Evolutionary conservation across 768 basidiomycete species (phyloP), one percentile per base, ranked within the genome.

Genomic region (Rhodotorula diobovata): DNA sequence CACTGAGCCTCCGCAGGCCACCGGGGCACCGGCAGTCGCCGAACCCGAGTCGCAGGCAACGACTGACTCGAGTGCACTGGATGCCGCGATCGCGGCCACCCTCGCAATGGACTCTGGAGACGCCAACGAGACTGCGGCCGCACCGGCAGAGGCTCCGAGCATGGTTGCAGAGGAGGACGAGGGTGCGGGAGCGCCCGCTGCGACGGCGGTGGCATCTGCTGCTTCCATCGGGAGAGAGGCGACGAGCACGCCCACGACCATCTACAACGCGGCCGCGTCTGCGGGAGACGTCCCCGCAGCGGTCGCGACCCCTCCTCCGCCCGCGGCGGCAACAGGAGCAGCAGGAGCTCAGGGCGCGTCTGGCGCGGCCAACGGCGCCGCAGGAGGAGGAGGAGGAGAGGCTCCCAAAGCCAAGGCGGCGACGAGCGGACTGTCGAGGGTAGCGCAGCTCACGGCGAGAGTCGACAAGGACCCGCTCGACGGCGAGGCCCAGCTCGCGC

Each of bases 401-500:
- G 18, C 55, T 5, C 6, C 68, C 23, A 55, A 55, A 37, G 28
- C 63, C 21, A 66, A 66, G 48, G 43, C 50, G 28, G 41, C 41
- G 14, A 58, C 68, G 51, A 60, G 66, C 30, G 61, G 71, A 2
- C 57, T 76, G 0, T 74, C 77, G 56, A 53, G 74, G 50, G 51
- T 76, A 0, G 74, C 72, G 9, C 75, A 77, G 61, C 68, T 78
- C 25, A 61, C 61, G 2, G 65, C 71, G 66, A 58, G 76, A 51
- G 63, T 78, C 23, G 77, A 72, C 53, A 85, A 89, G 76, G 85
- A 86, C 68, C 88, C 88, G 18, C 85, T 88, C 80, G 87, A 93
- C 79, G 86, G 87, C n/a, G 88, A 88, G 57, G 85, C 84, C 25
- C 90, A 93, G 87, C 84, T 90, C 79, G 86, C 85, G 74, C 83